A percentile compares a stretch with the other conserved stretches of the same genome.
phyloP scores from a whole-genome alignment of 2,329 filamentous ascomycete species.

The Cercospora janseana region DNA sequence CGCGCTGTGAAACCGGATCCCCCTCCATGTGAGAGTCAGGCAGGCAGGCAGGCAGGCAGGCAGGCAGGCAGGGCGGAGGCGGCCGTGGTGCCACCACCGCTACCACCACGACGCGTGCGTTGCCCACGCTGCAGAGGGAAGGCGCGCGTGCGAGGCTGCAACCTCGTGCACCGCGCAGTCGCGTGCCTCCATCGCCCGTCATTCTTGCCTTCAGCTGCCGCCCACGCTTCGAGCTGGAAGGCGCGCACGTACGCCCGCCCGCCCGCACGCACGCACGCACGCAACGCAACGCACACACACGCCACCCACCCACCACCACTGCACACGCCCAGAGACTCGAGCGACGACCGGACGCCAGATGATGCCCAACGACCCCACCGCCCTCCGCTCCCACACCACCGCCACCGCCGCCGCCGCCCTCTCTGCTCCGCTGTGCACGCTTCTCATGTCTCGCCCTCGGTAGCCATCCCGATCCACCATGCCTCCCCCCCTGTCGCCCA shows the following conservation, averaged over 20 bases:
- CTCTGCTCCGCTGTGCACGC: not conserved
- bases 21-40: not conserved
- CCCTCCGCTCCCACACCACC: not conserved
- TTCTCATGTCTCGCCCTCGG: conserved; percentile 16
- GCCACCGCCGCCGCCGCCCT: conserved; percentile 4
- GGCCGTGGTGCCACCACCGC: too few species aligned
- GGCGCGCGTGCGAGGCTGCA: not conserved
- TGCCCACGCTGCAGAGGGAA: not conserved
- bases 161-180: not conserved
- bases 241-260: too few species aligned
- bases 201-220: conserved; percentile 2
- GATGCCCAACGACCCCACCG: too few species aligned
- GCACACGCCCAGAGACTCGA: too few species aligned
- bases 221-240: not conserved
- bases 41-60: not conserved
- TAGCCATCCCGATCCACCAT: conserved; percentile 10
- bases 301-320: too few species aligned
- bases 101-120: too few species aligned
- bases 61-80: not conserved
- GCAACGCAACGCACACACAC: too few species aligned
- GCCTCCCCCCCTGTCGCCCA: conserved; percentile 17
- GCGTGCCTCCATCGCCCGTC: not conserved
- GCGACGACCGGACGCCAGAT: too few species aligned
- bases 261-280: too few species aligned
- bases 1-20: conserved; percentile 11